Conservation (phyloP, 768 basidiomycete genomes). For the Lentinula boryana region DNA sequence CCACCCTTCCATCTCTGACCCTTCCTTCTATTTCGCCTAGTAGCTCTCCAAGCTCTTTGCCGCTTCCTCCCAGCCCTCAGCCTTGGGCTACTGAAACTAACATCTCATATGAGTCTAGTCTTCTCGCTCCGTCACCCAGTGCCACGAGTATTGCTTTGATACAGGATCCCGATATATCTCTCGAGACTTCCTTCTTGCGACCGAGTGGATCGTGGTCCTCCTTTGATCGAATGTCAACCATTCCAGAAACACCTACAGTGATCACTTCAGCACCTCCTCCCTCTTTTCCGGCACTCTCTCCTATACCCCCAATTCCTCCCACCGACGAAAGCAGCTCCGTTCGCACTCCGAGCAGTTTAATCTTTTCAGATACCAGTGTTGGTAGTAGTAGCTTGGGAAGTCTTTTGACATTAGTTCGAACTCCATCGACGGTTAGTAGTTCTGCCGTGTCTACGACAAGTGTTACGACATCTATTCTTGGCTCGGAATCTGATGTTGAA, state of each 20-base stretch:
- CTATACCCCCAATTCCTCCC: constrained; percentile 25
- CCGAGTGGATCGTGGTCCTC: constrained; percentile 52
- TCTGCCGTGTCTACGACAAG: constrained; percentile 40
- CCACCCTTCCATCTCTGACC: constrained; percentile 26
- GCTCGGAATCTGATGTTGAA: constrained; percentile 21
- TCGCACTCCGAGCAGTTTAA: constrained; percentile 2
- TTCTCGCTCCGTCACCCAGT: constrained; percentile 69
- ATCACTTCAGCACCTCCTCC: constrained; percentile 25
- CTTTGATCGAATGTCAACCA: constrained; percentile 34
- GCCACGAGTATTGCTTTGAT: constrained; percentile 44
- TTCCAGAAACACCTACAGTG: constrained; percentile 28
- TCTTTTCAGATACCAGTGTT: background rate
- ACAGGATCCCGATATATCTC: constrained; percentile 59
- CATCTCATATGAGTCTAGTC: constrained; percentile 69
- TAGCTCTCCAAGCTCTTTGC: constrained; percentile 31
- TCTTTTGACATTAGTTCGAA: constrained; percentile 30
- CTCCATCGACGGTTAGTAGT: constrained; percentile 29
- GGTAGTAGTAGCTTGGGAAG: constrained; percentile 17
- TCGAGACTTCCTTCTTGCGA: constrained; percentile 69
- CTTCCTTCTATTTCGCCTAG: constrained; percentile 24
- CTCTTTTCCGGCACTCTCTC: constrained; percentile 25
- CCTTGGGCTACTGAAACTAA: constrained; percentile 63
- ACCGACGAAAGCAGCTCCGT: constrained; percentile 6
- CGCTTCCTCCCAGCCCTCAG: constrained; percentile 11
- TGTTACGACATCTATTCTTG: constrained; percentile 30